Conservation (phyloP, 345 rosid species). For the sweet orange (Citrus sinensis) region DVS_A1.0 CM039163.1:41473501-41474000, state of each 20-base stretch:
- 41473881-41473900: neutral
- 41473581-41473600: neutral
- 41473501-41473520: constrained; percentile 18
- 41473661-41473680: neutral
- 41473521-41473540: constrained; percentile 1
- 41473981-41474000: constrained; percentile 14
- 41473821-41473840: neutral
- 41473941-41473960: constrained; percentile 26
- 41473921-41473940: constrained; percentile 25
- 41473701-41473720: constrained; percentile 3
- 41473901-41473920: neutral
- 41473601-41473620: neutral
- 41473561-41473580: neutral
- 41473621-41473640: neutral
- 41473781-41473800: neutral
- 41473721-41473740: neutral
- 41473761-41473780: constrained; percentile 41
- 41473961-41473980: constrained; percentile 28
- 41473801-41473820: constrained; percentile 34
- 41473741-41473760: constrained; percentile 65
- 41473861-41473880: constrained; percentile 30
- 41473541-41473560: neutral
- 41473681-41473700: constrained; percentile 17
- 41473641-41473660: neutral
- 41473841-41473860: neutral